These are phyloP conservation scores for Alternaria viburni DNA, from an alignment of 2,329 filamentous ascomycete genomes.

Conservation along the genomic window DNA sequence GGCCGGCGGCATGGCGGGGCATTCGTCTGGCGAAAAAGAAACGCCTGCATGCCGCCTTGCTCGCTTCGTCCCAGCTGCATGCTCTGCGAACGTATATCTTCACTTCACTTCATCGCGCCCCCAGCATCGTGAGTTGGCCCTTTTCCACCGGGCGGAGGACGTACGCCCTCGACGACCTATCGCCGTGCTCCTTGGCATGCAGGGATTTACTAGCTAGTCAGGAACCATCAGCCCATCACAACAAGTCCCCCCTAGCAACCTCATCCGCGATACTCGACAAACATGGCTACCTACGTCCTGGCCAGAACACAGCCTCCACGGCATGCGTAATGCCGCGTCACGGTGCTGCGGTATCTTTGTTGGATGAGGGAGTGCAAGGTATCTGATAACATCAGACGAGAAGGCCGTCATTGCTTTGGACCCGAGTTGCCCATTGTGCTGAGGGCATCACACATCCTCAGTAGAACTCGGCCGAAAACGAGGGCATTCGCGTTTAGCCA, in stretches of 20 bases:
- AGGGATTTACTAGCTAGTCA: slow-evolving; percentile 8
- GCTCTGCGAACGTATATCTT: background rate
- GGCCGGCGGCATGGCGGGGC: background rate
- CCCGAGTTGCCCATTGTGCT: background rate
- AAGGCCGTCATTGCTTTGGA: background rate
- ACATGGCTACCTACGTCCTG: background rate
- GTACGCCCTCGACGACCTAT: slow-evolving; percentile 2
- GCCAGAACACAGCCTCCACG: background rate
- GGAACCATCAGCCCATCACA: slow-evolving; percentile 6
- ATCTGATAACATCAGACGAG: background rate
- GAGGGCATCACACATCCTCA: background rate
- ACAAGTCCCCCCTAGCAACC: slow-evolving; percentile 1
- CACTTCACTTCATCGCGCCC: background rate
- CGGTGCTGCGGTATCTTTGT: background rate
- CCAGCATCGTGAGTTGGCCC: background rate
- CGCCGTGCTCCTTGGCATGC: slow-evolving; percentile 5
- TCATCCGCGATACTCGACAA: background rate
- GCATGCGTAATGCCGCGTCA: slow-evolving; percentile 1
- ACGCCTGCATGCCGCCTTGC: background rate
- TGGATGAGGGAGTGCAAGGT: background rate
- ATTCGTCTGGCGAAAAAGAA: background rate
- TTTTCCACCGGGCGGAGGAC: background rate
- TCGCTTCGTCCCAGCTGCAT: background rate
- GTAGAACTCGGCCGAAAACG: background rate
- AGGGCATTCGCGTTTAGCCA: background rate